A percentile compares a stretch with the other conserved stretches of the same genome.
phyloP scores from a whole-genome alignment of 2,329 filamentous ascomycete species.

The Fusarium dimerum region DNA sequence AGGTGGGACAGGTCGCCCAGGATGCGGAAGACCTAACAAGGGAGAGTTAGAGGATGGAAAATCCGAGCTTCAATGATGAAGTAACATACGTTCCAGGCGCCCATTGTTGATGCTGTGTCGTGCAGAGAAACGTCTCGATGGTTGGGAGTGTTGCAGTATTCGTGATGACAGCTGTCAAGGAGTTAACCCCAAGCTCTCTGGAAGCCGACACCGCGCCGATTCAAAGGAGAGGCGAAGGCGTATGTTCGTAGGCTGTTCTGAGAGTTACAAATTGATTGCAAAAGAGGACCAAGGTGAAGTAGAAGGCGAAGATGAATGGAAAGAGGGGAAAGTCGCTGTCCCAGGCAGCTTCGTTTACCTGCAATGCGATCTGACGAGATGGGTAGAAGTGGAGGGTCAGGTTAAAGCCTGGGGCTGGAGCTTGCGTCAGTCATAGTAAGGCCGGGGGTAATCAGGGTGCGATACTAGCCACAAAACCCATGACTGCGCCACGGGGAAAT shows the following conservation, averaged over 20 bases:
- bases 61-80: not conserved
- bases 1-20: slow-evolving; percentile 83
- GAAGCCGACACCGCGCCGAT: not conserved
- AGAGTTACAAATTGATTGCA: not conserved
- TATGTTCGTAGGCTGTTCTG: not conserved
- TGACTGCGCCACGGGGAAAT: slow-evolving; percentile 13
- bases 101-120: slow-evolving; percentile 35
- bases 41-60: slow-evolving; percentile 3
- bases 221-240: not conserved
- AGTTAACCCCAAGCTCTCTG: not conserved
- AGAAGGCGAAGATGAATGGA: slow-evolving; percentile 2
- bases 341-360: slow-evolving; percentile 13
- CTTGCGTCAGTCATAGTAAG: slow-evolving; percentile 28
- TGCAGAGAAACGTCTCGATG: slow-evolving; percentile 15
- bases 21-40: slow-evolving; percentile 66
- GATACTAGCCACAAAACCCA: slow-evolving; percentile 16
- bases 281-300: not conserved
- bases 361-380: slow-evolving; percentile 18
- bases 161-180: not conserved
- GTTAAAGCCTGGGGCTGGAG: slow-evolving; percentile 15
- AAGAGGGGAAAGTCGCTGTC: slow-evolving; percentile 14
- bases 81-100: slow-evolving; percentile 42
- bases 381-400: slow-evolving; percentile 17
- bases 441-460: not conserved
- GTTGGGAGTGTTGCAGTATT: not conserved